Base-by-base conservation (phyloP, 176 grass and related monocot species). In the Cocos nucifera region DNA sequence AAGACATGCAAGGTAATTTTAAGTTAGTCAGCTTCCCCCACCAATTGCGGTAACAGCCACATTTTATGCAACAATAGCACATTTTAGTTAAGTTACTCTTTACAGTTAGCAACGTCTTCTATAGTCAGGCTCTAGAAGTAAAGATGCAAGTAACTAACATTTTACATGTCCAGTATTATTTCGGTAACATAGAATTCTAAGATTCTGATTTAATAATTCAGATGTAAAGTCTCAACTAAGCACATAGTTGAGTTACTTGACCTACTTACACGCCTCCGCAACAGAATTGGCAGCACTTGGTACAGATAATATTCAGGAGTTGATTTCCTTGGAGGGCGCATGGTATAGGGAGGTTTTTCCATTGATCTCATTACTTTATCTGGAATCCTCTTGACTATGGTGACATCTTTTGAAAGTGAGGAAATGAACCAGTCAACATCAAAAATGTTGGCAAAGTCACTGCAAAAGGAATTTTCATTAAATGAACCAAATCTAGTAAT, bases 261-360 rank as follows among this genome's bases (percentile, higher is more conserved):
- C n/a, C 62, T 88, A 85, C 87, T 88, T 90, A 88, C 93, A 80
- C 73, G 73, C 63, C 92, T 88, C 77, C 84, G 80, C 49, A 79
- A 79, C 49, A 97, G 76, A 66, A 97, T 88, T n/a, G 87, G 93
- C 58, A 97, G 72, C 44, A 87, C 93, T 91, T 97, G 83, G 54
- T 78, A 50, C 19, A 83, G 58, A 59, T 97, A 97, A 91, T 80
- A 97, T 54, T 88, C 78, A 27, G 93, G 84, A 81, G 74, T 65
- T n/a, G 93, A 97, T 88, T 91, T 97, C 58, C 93, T 86, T 69
- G 93, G 93, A 29, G 84, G 75, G 0, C 93, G 81, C 92, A 97
- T 91, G 19, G 93, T 97, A 77, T 86, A 97, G 17, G 87, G 93
- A 19, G 84, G 84, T 75, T 88, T 97, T 64, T 97, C 84, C 92